Evolutionary conservation across 371 early-diverging fungal genomes (phyloP).

Genomic region (Mucor piriformis): DNA sequence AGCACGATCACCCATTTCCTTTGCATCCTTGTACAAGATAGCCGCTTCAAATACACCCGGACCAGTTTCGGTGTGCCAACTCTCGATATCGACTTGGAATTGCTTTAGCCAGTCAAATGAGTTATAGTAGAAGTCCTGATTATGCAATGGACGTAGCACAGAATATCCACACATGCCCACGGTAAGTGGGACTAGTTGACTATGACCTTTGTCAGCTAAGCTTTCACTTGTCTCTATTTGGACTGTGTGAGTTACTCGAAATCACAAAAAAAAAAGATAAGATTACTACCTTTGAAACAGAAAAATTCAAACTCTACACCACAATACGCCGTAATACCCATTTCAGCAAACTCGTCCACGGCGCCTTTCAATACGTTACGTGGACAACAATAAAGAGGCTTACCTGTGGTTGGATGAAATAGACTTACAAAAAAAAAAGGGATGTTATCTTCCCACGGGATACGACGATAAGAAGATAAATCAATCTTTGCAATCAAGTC

Average conservation of each 20-base stretch:
- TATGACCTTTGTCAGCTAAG: conserved; percentile 60
- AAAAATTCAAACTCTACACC: conserved; percentile 87
- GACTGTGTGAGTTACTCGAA: too few species aligned
- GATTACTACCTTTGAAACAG: conserved; percentile 73
- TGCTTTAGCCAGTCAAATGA: conserved; percentile 69
- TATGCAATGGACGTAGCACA: conserved; percentile 68
- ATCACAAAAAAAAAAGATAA: background rate
- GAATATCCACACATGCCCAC: conserved; percentile 88
- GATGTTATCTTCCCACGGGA: conserved; percentile 79
- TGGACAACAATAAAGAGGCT: conserved; percentile 71
- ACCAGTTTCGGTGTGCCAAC: conserved; percentile 85
- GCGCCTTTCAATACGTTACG: conserved; percentile 64
- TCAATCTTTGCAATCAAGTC: conserved; percentile 78
- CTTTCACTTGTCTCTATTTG: conserved; percentile 68
- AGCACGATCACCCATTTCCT: conserved; percentile 76
- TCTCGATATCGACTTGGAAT: conserved; percentile 74
- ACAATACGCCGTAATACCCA: conserved; percentile 63
- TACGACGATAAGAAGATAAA: conserved; percentile 63
- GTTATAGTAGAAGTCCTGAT: conserved; percentile 74
- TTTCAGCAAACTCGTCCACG: conserved; percentile 41
- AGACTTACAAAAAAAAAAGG: conserved; percentile 79
- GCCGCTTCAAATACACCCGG: conserved; percentile 90
- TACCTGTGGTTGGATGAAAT: conserved; percentile 53
- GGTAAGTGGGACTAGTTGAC: conserved; percentile 61
- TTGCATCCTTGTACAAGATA: conserved; percentile 63